Evolutionary conservation across 768 basidiomycete genomes (phyloP), one percentile per base, ranked within the genome.

Genomic region (Phanerochaete carnosa): DNA sequence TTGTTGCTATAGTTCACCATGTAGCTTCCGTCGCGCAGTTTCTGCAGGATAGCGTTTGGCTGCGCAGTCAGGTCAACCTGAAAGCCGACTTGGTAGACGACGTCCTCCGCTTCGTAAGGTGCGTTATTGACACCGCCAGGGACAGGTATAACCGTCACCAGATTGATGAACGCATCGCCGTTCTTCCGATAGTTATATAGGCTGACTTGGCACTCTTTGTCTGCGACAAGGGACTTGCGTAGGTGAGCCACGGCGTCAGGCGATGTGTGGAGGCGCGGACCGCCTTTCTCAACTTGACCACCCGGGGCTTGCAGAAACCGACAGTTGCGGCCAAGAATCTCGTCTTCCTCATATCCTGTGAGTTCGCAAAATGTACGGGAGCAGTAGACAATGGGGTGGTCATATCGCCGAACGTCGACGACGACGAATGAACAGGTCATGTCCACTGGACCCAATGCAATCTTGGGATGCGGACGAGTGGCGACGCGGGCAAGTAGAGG

Each of bases 11-110:
- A 86, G 69, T 92, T 84, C 69, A 85, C 82, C 59, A 86, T 74
- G 73, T 94, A 94, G 33, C 82, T 85, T 19, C 95, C 95, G 65
- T 92, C 87, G 22, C 81, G 75, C 56, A 95, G 80, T 70, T 88
- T 92, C 64, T 89, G 83, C 56, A 95, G 75, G 61, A 97, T 95
- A 1, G 84, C 84, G 65, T 86, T 86, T 2, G 94, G 94, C 75
- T 95, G 94, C 67, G 89, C 86, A 19, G 87, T 86, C 52, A 99
- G 78, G 73, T 98, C 94, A 58, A 97, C 90, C 74, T 99, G 95
- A 79, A 99, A 98, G 0, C 97, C 97, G 54, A 99, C 88, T 67
- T 92, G 89, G 70, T 90, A 96, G 9, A 85, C 86, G 43, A 92
- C 80, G 47, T 95, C 89, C 57, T 86, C 84, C 37, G 80, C 80